Percentiles rank a stretch among this genome's conserved stretches.
Conservation (phyloP, 495 filamentous ascomycete species). For the Staphylotrichum longicolle region DNA sequence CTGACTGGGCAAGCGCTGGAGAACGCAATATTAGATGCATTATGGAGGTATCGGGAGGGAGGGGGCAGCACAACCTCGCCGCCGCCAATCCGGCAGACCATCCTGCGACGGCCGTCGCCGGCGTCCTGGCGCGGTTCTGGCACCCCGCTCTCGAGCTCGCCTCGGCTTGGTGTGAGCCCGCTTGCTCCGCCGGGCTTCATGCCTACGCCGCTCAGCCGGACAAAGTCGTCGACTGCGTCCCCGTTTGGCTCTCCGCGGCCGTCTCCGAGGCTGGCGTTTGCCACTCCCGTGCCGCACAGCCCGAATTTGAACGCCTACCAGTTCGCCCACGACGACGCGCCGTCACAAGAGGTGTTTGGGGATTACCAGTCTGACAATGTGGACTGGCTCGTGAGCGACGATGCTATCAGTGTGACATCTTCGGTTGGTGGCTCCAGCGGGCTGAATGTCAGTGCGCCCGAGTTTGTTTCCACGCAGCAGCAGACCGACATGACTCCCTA, state of each 20-base stretch:
- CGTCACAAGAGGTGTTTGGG: conserved; percentile 80
- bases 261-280: conserved; percentile 87
- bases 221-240: conserved; percentile 72
- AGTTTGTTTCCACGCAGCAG: conserved; percentile 65
- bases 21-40: conserved; percentile 82
- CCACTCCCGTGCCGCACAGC: conserved; percentile 89
- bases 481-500: conserved; percentile 93
- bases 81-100: conserved; percentile 75
- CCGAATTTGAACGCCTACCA: conserved; percentile 92
- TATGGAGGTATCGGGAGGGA: conserved; percentile 87
- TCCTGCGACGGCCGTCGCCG: conserved; percentile 86
- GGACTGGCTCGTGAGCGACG: conserved; percentile 94
- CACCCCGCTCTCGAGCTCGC: conserved; percentile 75
- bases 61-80: conserved; percentile 73
- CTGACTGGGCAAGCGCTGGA: conserved; percentile 78
- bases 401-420: conserved; percentile 75
- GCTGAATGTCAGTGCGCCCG: conserved; percentile 71
- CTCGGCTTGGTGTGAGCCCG: conserved; percentile 73
- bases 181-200: conserved; percentile 79
- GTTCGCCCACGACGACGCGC: conserved; percentile 70
- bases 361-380: conserved; percentile 92
- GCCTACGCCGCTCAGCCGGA: conserved; percentile 68
- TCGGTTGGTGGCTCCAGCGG: conserved; percentile 62
- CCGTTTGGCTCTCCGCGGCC: conserved; percentile 94
- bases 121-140: conserved; percentile 84